Base-by-base conservation (phyloP, 768 basidiomycete species). In the Pleurotus citrinopileatus region DNA sequence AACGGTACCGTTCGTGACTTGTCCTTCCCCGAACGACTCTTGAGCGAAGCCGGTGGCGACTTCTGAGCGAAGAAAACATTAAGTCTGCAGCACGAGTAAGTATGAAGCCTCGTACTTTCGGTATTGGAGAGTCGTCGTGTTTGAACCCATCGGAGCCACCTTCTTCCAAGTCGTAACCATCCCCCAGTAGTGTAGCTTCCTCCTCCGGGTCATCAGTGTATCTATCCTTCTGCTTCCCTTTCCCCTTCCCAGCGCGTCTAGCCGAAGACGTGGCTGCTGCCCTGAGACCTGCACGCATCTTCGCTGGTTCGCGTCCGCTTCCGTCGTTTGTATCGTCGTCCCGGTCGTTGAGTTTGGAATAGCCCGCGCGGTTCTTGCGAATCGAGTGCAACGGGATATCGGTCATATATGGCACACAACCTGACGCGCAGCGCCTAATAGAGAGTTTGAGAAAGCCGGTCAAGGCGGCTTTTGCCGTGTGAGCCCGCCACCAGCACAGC, bases 1-100 rank as follows among this genome's bases (percentile, higher is more conserved):
- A 94, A 91, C 4, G 89, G 86, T 56, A 94, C 77, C 7, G 84
- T 87, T 59, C 91, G 75, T 3, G 91, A 89, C 59, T 81, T 84
- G 67, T 91, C 89, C 60, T 87, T 86, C 53, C 67, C 56, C 45
- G 63, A 62, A 40, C 70, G 59, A 47, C 60, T 60, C 48, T 61
- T 70, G 25, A 62, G 57, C 40, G 65, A 63, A 27, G 61, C 53
- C 38, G 63, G 62, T 52, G 60, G 57, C 42, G 62, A 58, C 55
- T 55, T 56, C 70, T 68, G 55, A 40, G 52, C 19, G 40, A 54
- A 36, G 52, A 42, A 36, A 42, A 26, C 44, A 45, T 5, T 26
- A 8, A 53, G 12, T 45, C n/a, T n/a, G 29, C 29, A 13, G 19
- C 38, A 12, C 56, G 54, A 20, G 66, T 54, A 59, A 61, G 52